Evolutionary conservation across 176 grass and related monocot genomes (phyloP), one percentile per base, ranked within the genome.

Genomic region (Paspalum notatum): DNA sequence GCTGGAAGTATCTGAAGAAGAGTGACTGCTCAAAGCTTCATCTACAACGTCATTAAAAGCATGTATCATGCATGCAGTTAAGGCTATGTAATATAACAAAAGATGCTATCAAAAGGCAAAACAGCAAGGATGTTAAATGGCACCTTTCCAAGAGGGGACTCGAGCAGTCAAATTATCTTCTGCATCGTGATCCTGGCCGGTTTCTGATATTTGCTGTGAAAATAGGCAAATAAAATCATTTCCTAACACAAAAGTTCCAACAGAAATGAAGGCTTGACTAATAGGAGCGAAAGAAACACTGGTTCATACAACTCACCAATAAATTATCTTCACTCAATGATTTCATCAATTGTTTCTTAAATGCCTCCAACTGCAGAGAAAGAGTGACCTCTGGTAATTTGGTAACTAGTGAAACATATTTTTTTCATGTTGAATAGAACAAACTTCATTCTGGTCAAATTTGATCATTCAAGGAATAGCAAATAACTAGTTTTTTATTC

Each of bases 271-370:
- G 51, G 38, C 44, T 63, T 54, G 57, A 40, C 64, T 47, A 9
- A 8, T 50, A 67, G 27, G 55, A 38, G 18, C 21, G 51, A 86
- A 60, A 69, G 25, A 51, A 85, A 52, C 27, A 55, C 43, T 69
- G 12, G 57, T 80, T 6, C 46, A 17, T 61, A 62, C 39, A 59
- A 90, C 96, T 91, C 55, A 99, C 96, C 68, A 71, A 79, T 68
- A 86, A 79, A 79, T 88, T 93, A 83, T 93, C 92, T 79, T 91
- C 92, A 70, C 79, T 89, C 45, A 99, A 82, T 58, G 96, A 95
- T 76, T 93, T 78, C 88, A 95, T 87, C 78, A 99, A 84, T 41
- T 99, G 96, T 72, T 83, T 99, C 86, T 99, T 95, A 91, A 99
- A 99, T 63, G 88, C 88, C 68, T 95, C 92, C 84, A 99, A 47